Evolutionary conservation across 306 rosid genomes (phyloP).

Genomic region (Mimosa pudica): DNA sequence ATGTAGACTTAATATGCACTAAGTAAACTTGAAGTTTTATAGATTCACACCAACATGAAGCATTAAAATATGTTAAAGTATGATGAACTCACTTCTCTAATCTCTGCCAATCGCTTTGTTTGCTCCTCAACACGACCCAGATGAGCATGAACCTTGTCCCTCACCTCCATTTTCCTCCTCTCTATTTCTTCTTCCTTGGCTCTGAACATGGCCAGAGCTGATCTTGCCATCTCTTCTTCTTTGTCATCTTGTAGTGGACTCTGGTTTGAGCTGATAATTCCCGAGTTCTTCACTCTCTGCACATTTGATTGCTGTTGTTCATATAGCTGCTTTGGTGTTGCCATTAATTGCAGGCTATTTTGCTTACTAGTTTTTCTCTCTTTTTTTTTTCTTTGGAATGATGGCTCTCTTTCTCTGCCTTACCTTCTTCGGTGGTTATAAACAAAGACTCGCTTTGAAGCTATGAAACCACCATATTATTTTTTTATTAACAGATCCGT

Average conservation of each 20-base stretch:
- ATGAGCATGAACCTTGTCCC: constrained; percentile 75
- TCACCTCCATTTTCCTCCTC: constrained; percentile 81
- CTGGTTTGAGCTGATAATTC: constrained; percentile 47
- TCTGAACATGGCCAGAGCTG: constrained; percentile 67
- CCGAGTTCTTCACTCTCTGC: constrained; percentile 58
- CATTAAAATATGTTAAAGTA: background rate
- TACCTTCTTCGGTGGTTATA: constrained; percentile 50
- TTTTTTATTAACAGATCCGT: constrained; percentile 51
- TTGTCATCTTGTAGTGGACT: constrained; percentile 68
- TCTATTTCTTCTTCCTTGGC: constrained; percentile 95
- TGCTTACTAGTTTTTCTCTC: constrained; percentile 24
- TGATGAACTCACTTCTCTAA: constrained; percentile 71
- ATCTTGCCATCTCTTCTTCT: constrained; percentile 84
- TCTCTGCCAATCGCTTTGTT: constrained; percentile 80
- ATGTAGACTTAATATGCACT: background rate
- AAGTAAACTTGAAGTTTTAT: background rate
- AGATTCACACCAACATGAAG: background rate
- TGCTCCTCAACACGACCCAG: constrained; percentile 74
- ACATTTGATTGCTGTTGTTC: constrained; percentile 54
- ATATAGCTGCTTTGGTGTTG: constrained; percentile 63
- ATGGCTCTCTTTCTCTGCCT: constrained; percentile 52
- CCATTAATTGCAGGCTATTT: constrained; percentile 43
- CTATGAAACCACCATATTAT: constrained; percentile 41
- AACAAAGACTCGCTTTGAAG: constrained; percentile 70
- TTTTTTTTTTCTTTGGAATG: constrained; percentile 44